A percentile compares a stretch with the other conserved stretches of the same genome.
phyloP scores from a whole-genome alignment of 2,329 filamentous ascomycete genomes.

The Colletotrichum truncatum region DNA sequence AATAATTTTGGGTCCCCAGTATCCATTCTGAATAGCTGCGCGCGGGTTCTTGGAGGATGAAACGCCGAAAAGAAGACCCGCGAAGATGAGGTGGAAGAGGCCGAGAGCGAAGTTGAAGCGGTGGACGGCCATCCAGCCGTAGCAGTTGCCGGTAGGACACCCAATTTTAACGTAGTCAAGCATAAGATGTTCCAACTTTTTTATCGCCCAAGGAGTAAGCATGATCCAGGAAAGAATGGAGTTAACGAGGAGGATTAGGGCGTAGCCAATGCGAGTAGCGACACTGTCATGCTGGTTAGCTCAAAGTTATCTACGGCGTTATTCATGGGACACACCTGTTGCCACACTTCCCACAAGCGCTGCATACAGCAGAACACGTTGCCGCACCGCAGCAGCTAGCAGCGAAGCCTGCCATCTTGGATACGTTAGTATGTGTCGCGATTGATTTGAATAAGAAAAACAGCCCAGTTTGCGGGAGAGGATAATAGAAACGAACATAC shows the following conservation, averaged over 20 bases:
- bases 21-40: conserved; percentile 94
- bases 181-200: conserved; percentile 91
- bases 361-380: conserved; percentile 95
- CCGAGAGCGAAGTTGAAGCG: conserved; percentile 98
- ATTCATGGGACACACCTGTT: conserved; percentile 73
- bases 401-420: conserved; percentile 77
- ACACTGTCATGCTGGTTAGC: conserved; percentile 65
- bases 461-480: background rate
- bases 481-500: conserved; percentile 62
- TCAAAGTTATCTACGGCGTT: background rate
- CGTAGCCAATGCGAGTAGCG: conserved; percentile 95
- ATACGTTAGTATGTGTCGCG: background rate
- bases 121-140: conserved; percentile 96
- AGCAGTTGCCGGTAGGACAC: conserved; percentile 89
- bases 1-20: conserved; percentile 96
- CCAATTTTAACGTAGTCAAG: conserved; percentile 96
- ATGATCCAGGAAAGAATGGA: conserved; percentile 98
- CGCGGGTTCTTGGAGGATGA: conserved; percentile 86
- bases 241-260: conserved; percentile 93
- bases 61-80: conserved; percentile 85
- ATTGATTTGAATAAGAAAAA: background rate
- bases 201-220: conserved; percentile 98
- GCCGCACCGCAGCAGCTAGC: conserved; percentile 97
- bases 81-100: conserved; percentile 90
- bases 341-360: conserved; percentile 94